Evolutionary conservation across 768 basidiomycete genomes (phyloP).

Genomic region (Termitomyces sp.): DNA sequence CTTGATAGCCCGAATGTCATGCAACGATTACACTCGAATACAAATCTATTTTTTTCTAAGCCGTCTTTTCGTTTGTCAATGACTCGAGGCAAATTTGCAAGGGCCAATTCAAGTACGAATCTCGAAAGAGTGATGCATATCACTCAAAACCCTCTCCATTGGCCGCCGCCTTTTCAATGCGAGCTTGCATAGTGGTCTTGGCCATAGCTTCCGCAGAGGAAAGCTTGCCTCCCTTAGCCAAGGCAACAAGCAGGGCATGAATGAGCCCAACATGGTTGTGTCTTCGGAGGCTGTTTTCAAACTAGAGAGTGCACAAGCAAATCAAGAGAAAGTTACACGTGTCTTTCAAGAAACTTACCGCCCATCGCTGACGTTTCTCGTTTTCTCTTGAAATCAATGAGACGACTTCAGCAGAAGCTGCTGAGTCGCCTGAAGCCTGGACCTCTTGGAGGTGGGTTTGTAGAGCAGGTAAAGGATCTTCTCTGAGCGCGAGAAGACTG

Average conservation of each 20-base stretch:
- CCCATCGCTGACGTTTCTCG: constrained; percentile 75
- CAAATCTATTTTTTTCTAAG: neutral
- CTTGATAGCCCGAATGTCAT: neutral
- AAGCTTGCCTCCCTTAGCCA: constrained; percentile 68
- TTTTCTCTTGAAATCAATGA: constrained; percentile 61
- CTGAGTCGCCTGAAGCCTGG: constrained; percentile 35
- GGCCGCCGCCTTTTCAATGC: constrained; percentile 37
- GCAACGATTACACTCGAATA: neutral
- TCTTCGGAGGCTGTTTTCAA: constrained; percentile 80
- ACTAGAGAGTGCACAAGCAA: constrained; percentile 34
- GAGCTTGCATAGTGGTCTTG: constrained; percentile 37
- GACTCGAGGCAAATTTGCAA: neutral
- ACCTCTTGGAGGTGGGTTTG: constrained; percentile 48
- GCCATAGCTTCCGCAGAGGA: constrained; percentile 43
- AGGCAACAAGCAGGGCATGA: constrained; percentile 63
- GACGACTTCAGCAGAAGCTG: constrained; percentile 46
- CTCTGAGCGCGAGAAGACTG: constrained; percentile 82
- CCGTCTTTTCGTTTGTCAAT: neutral
- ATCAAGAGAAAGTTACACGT: neutral
- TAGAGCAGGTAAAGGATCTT: constrained; percentile 71
- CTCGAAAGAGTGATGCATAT: neutral
- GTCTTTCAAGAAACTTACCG: constrained; percentile 42
- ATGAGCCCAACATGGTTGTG: constrained; percentile 86
- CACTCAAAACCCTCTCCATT: constrained; percentile 39
- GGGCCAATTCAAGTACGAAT: neutral